Evolutionary conservation across 208 protist species (phyloP).

Genomic region (Trypanosoma lewisi): DNA sequence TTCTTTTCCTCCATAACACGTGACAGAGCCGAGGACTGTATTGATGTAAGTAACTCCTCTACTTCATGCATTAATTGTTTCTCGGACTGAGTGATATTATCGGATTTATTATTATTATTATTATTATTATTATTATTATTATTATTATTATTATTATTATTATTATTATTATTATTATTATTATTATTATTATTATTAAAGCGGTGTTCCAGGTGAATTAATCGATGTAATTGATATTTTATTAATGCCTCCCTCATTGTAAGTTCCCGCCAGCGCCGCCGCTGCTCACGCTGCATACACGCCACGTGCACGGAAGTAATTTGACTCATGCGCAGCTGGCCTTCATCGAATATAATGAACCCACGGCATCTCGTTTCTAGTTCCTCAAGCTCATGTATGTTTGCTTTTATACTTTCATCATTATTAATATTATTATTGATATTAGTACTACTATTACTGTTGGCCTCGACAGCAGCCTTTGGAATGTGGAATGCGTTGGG

Average conservation of each 20-base stretch:
- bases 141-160: neutral
- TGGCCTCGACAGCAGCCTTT: neutral
- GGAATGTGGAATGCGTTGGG: neutral
- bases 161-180: neutral
- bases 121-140: neutral
- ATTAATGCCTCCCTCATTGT: neutral
- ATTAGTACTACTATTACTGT: too few species aligned
- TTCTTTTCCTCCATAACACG: neutral
- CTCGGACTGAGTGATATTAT: neutral
- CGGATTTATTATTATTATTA: neutral
- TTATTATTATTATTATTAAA: neutral
- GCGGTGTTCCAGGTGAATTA: constrained; percentile 4
- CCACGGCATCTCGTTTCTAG: constrained; percentile 6
- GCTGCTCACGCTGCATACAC: neutral
- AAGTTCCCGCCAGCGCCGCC: neutral
- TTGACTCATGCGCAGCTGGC: constrained; percentile 3
- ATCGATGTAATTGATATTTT: constrained; percentile 12
- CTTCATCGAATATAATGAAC: constrained; percentile 15
- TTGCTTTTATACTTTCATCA: too few species aligned
- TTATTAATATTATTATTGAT: too few species aligned
- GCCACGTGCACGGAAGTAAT: neutral
- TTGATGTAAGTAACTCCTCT: neutral
- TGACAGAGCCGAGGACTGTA: neutral
- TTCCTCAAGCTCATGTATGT: neutral
- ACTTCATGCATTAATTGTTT: constrained; percentile 2